Percentiles rank a stretch among this genome's conserved stretches.
These are phyloP conservation scores for Penicillium coprophilum DNA, from an alignment of 495 filamentous ascomycete genomes.

Conservation along the genomic window DNA sequence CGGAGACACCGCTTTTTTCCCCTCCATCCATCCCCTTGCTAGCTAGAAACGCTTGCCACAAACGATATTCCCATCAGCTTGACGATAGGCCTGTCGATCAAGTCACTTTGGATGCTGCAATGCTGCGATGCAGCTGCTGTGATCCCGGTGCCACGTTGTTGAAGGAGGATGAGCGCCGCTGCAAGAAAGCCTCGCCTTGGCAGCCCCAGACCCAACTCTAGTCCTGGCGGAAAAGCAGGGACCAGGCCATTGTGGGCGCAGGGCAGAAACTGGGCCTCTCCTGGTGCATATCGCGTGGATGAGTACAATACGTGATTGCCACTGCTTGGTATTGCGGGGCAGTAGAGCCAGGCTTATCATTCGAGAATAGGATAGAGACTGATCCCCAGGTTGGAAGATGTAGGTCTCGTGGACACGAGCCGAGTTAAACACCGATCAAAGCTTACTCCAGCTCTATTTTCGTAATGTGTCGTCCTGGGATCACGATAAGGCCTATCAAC, in stretches of 20 bases:
- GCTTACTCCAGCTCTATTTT: constrained; percentile 85
- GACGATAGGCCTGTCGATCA: constrained; percentile 15
- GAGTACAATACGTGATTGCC: background rate
- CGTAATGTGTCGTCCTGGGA: constrained; percentile 81
- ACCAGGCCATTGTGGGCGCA: constrained; percentile 8
- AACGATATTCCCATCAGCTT: constrained; percentile 9
- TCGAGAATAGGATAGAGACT: constrained; percentile 7
- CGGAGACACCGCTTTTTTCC: constrained; percentile 33
- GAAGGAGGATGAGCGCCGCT: constrained; percentile 6
- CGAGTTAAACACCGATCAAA: constrained; percentile 11
- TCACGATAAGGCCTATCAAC: constrained; percentile 84
- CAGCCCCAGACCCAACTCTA: constrained; percentile 18
- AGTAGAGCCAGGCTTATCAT: constrained; percentile 10
- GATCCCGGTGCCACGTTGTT: constrained; percentile 24
- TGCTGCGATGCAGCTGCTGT: constrained; percentile 20
- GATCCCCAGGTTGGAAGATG: constrained; percentile 20
- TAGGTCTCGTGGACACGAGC: constrained; percentile 28
- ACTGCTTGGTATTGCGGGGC: constrained; percentile 2
- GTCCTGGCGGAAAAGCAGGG: constrained; percentile 14
- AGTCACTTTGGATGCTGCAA: constrained; percentile 9
- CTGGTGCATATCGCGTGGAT: constrained; percentile 8
- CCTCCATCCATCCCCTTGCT: constrained; percentile 12
- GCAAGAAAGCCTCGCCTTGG: constrained; percentile 15
- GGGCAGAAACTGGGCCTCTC: constrained; percentile 9
- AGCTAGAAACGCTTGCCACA: constrained; percentile 2